Conservation (phyloP, 2,329 filamentous ascomycete species). For the Neoscytalidium dimidiatum region DNA sequence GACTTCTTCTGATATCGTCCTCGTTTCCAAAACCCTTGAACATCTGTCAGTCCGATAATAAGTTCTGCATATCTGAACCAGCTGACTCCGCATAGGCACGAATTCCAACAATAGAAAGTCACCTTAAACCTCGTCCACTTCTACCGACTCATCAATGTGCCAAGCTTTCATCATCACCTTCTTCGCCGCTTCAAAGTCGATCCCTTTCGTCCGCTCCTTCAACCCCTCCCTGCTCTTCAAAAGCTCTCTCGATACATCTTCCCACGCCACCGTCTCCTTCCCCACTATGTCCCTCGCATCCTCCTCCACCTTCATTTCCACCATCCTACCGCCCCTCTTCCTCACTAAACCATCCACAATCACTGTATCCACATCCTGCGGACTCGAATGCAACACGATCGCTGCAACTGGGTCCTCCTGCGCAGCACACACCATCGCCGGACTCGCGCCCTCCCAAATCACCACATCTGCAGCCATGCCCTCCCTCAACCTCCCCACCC, state of each 20-base stretch:
- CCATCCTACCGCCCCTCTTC: slow-evolving; percentile 38
- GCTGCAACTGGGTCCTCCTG: slow-evolving; percentile 46
- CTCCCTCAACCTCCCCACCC: slow-evolving; percentile 48
- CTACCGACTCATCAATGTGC: slow-evolving; percentile 25
- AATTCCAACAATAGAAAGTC: neutral
- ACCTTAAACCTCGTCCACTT: slow-evolving; percentile 20
- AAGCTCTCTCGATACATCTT: slow-evolving; percentile 32
- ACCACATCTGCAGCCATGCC: slow-evolving; percentile 53
- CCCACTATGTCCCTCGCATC: slow-evolving; percentile 20
- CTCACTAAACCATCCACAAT: slow-evolving; percentile 47
- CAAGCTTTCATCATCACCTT: slow-evolving; percentile 25
- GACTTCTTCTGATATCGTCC: too few species aligned
- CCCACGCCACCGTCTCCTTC: slow-evolving; percentile 31
- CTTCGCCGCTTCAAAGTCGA: slow-evolving; percentile 30
- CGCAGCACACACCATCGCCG: slow-evolving; percentile 44
- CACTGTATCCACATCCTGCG: slow-evolving; percentile 46
- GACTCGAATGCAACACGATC: slow-evolving; percentile 45
- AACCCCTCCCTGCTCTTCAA: slow-evolving; percentile 32
- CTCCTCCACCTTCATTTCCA: slow-evolving; percentile 29
- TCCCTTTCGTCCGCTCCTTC: slow-evolving; percentile 32
- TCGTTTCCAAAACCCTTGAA: neutral
- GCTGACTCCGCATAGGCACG: neutral
- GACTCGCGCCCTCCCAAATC: slow-evolving; percentile 47
- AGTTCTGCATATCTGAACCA: neutral
- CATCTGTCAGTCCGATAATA: neutral